Evolutionary conservation across 2,329 filamentous ascomycete genomes (phyloP), one percentile per base, ranked within the genome.

Genomic region (Coleophoma crateriformis): DNA sequence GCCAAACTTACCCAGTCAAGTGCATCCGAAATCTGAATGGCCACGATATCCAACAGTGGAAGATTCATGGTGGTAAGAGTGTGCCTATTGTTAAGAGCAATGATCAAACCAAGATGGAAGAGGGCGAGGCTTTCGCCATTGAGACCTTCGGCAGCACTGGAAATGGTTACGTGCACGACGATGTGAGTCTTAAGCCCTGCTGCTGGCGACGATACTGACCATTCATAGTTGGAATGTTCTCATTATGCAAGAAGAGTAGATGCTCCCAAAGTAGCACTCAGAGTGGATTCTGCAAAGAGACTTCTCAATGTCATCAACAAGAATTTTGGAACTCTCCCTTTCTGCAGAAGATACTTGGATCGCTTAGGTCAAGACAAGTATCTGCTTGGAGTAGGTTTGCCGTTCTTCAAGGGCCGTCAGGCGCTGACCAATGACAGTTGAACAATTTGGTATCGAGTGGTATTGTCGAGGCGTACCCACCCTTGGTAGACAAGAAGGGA

Each of bases 141-240:
- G 91, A 96, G 74, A 96, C 91, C 0, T 96, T 96, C 68, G 92
- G 91, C 53, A 94, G 87, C 67, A 96, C 91, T 19, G 92, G 91
- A 56, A 91, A 89, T 66, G 91, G 90, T 57, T 87, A 88, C 64
- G 88, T 96, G 50, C 75, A 82, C 57, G 90, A 96, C 64, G 89
- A 96, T 70, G 87, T 90, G 70, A 67, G 78, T 68, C 33, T n/a
- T 32, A 33, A 19, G 33, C 54, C 47, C 39, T 35, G 20, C 27
- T 34, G 14, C 37, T 33, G 13, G 19, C 39, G 10, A 3, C 19
- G 7, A 60, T 52, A 60, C 45, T n/a, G 15, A 38, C 15, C 13
- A 38, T 19, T 56, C 59, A 35, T 54, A 84, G 79, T 75, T 83
- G 68, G 91, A 95, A 75, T 82, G 84, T 15, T 96, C 90, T 40